A percentile compares a stretch with the other conserved stretches of the same genome.
These are phyloP conservation scores for Cladorrhinum samala DNA, from an alignment of 495 filamentous ascomycete genomes.

Conservation along the genomic window DNA sequence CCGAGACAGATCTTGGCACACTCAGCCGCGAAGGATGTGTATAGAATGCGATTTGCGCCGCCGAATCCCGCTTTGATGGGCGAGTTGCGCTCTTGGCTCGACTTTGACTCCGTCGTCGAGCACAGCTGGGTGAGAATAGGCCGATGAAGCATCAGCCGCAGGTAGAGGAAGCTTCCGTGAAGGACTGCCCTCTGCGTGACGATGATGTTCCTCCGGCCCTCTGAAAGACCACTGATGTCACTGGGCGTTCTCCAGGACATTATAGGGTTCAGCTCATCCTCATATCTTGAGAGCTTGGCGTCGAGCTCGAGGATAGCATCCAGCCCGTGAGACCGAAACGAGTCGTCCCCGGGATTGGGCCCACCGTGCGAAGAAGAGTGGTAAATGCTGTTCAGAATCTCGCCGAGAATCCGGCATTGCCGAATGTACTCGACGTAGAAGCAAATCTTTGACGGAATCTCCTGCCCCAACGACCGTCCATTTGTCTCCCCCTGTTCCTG, in stretches of 20 bases:
- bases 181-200: slow-evolving; percentile 39
- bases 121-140: slow-evolving; percentile 43
- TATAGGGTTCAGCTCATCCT: slow-evolving; percentile 28
- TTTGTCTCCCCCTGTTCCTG: no score
- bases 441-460: slow-evolving; percentile 17
- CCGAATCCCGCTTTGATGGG: background rate
- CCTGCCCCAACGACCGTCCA: no score
- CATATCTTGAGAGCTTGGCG: slow-evolving; percentile 31
- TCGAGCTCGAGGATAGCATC: slow-evolving; percentile 40
- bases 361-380: slow-evolving; percentile 32
- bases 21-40: slow-evolving; percentile 31
- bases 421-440: slow-evolving; percentile 41
- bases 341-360: slow-evolving; percentile 14
- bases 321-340: slow-evolving; percentile 21
- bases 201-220: slow-evolving; percentile 17
- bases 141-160: slow-evolving; percentile 41
- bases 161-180: slow-evolving; percentile 38
- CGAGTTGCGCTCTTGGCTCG: slow-evolving; percentile 2
- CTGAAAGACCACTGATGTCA: slow-evolving; percentile 9
- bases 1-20: slow-evolving; percentile 36
- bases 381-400: slow-evolving; percentile 39
- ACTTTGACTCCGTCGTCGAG: slow-evolving; percentile 22
- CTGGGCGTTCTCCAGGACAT: slow-evolving; percentile 32
- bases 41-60: slow-evolving; percentile 23
- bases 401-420: slow-evolving; percentile 38